Base-by-base conservation (phyloP, 2,329 filamentous ascomycete species). In the Penicillium sp. region DNA sequence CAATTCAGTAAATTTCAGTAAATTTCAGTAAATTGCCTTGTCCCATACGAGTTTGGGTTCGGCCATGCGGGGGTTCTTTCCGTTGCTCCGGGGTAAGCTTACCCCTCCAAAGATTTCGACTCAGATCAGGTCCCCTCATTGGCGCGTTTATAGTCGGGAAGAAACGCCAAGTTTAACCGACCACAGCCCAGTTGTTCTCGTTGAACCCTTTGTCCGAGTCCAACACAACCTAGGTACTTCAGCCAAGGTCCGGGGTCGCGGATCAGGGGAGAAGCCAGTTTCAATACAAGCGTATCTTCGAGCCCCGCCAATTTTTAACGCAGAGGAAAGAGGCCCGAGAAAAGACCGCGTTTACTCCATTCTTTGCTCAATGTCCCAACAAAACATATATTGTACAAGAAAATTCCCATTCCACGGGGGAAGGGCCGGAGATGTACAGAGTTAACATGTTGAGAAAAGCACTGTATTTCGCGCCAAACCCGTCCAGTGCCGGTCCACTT, bases 1-100 rank as follows among this genome's bases (percentile, higher is more conserved):
- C n/a, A 31, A 13, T 42, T 18, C 29, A 32, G 7, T 12, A 10
- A 12, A 13, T 27, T 27, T 21, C 18, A 21, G 18, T 21, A 21
- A 21, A 21, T 21, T 42, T 18, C 29, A 32, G 7, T 12, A 10
- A 12, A 13, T 27, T 27, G 2, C 8, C 13, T n/a, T 35, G 44
- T 35, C 37, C 50, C 23, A n/a, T 10, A n/a, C 18, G 37, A 50
- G 59, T 60, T 50, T 50, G 61, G 57, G 50, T 61, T 69, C 68
- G 68, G 68, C 62, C 65, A 69, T 71, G 68, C 68, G 68, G 66
- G 68, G 68, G 60, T 49, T 53, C 52, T 60, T 71, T 71, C 68
- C 68, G 68, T 70, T 71, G 62, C 68, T 65, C 68, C 68, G 68
- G 68, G 63, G 48, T 65, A 66, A 70, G 52, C 55, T 60, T 60